Base-by-base conservation (phyloP, 2,329 filamentous ascomycete species). In the Arthrobotrys pseudoclavata region DNA sequence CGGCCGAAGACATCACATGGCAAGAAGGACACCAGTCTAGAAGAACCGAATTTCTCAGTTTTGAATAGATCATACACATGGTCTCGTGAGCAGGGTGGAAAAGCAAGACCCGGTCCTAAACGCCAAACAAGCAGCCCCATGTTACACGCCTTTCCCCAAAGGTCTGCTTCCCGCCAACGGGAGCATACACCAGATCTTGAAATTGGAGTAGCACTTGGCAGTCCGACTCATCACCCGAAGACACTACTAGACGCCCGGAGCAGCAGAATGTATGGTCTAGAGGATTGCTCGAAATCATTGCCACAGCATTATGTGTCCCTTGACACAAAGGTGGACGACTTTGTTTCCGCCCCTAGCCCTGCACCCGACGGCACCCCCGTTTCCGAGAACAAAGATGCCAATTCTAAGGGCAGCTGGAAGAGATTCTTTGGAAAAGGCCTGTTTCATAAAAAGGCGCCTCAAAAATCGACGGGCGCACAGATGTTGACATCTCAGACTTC, bases 191-290 rank as follows among this genome's bases (percentile, higher is more conserved):
- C 50, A 7, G 29, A 55, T 22, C 63, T 55, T 12, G 74, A 77
- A 80, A 93, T 94, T 78, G 92, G 92, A 9, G 90, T 94, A 86
- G 91, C 91, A 0, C 84, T 93, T 69, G 91, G 91, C 34, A 93
- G 91, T 81, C 91, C 91, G 24, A 84, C 86, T n/a, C 84, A 63
- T 15, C 57, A 72, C 29, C 68, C 75, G 24, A 79, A 79, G 24
- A 79, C 69, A 18, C 31, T 79, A 7, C 29, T 50, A 15, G 69
- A 74, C 48, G 62, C 52, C 4, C 53, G 69, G 31, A 79, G 75
- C 53, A 72, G 75, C 18, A 66, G 57, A n/a, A 64, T 69, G 57
- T 74, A 72, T 29, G 69, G 24, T 10, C 15, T 52, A 9, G 57
- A 79, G 4, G 69, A 72, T 24, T 52, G 40, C 22, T 29, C 57